phyloP scores from a whole-genome alignment of 495 filamentous ascomycete species.

The Hyaloscypha finlandica region DNA sequence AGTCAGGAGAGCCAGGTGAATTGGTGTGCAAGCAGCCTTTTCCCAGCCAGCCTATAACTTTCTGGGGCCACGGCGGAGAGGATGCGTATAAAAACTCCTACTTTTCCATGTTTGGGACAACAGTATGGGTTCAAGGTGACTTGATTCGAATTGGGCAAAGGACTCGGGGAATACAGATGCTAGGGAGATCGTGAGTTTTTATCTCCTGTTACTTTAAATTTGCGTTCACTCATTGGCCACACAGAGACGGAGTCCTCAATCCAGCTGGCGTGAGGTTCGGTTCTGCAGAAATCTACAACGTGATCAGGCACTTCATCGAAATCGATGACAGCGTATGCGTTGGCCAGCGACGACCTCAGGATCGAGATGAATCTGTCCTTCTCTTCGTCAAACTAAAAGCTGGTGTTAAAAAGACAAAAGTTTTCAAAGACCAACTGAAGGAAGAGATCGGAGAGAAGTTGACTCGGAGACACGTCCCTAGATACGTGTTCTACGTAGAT shows the following conservation, averaged over 20 bases:
- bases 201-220: no score
- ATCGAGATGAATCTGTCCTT: background rate
- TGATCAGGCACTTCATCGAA: background rate
- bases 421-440: no score
- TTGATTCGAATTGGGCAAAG: background rate
- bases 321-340: background rate
- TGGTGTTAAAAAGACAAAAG: background rate
- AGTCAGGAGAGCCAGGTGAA: background rate
- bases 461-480: constrained; percentile 5
- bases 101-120: background rate
- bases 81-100: background rate
- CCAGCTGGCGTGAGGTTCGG: background rate
- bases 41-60: background rate
- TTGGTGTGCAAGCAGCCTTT: background rate
- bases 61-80: background rate
- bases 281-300: background rate
- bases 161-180: background rate
- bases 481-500: background rate
- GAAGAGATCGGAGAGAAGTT: background rate
- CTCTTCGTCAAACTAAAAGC: background rate
- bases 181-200: background rate
- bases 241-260: constrained; percentile 1
- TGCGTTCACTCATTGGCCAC: no score
- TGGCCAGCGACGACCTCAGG: background rate
- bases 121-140: background rate